Evolutionary conservation across 345 rosid species (phyloP), one percentile per base, ranked within the genome.

Genomic region (Populus ilicifolia): DNA sequence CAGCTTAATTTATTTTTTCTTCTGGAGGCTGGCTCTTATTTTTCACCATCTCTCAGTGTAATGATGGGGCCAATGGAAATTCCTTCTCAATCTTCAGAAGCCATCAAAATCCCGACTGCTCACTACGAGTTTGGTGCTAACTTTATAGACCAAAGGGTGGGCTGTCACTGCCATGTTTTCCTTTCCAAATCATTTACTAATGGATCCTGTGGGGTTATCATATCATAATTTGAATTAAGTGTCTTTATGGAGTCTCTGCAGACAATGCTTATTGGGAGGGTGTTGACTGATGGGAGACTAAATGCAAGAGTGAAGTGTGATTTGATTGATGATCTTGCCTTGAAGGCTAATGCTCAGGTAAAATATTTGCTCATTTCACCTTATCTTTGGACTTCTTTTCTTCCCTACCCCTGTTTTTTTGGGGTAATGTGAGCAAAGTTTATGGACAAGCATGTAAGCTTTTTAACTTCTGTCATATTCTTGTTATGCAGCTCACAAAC

Each of bases 71-170:
- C 96, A 30, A 86, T 90, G 38, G 97, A 96, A 83, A 67, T 93
- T 86, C 97, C 97, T 85, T 92, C 99, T 43, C 99, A 90, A 79
- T 87, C 93, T 61, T 11, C 96, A 27, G 98, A 96, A 83, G 88
- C 91, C 7, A 87, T 96, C 77, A 96, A 96, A 83, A 89, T 96
- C 68, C 94, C 98, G 38, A 93, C 94, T 29, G 87, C 99, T 27
- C 86, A 93, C 72, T 96, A 96, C 74, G 99, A 96, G 82, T 96
- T 96, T 75, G 99, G 98, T 72, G 96, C 98, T 63, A 96, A 96
- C 78, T 96, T 81, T 78, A 88, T 87, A 63, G 98, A 93, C 77
- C 96, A 94, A 48, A 83, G 90, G 85, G 97, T 91, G 71, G 82
- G 86, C 27, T 5, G 69, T 66, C 43, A 35, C 69, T 29, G 18